Base-by-base conservation (phyloP, 31 red algal species). In the Asparagopsis taxiformis region DNA sequence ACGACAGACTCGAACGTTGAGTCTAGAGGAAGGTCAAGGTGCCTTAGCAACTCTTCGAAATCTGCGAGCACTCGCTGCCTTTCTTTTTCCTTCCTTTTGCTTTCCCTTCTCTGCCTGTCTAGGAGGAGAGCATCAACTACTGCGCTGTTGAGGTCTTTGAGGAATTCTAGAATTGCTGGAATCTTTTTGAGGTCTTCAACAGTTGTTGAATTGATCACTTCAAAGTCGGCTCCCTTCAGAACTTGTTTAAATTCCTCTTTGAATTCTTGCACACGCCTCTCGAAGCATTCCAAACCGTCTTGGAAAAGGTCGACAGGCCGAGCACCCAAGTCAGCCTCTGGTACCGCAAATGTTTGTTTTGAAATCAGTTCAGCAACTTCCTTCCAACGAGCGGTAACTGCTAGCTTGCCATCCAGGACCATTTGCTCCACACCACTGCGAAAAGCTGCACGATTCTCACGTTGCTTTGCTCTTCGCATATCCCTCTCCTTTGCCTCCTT, bases 101-200 rank as follows among this genome's bases (percentile, higher is more conserved):
- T 85, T 65, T 85, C 81, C 39, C 60, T 74, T 50, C 70, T 53
- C 52, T 85, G 55, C 36, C 81, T 65, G 52, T 85, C 81, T 1
- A 44, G 35, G 16, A 85, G 62, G 13, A 85, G 51, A 55, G 81
- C 81, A 32, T 65, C 62, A 58, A 59, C 50, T 34, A 85, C 62
- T 41, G 70, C 32, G 36, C 31, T 44, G 38, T 68, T 59, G 39
- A 59, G 28, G 46, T 33, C 43, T 59, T 67, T 51, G 22, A 85
- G 36, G 31, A 71, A 67, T 29, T 83, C 61, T 26, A 54, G 32
- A 39, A 83, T 41, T 16, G 41, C 43, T 44, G 52, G 38, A n/a
- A 55, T 26, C 17, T 83, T 72, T 51, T 62, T n/a, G 6, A 83
- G 68, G 2, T 60, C 59, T 28, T 83, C 79, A 26, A 83, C 43